Percentiles rank a stretch among this genome's conserved stretches.
Evolutionary conservation across 306 rosid species (phyloP).

Genomic region (Ormosia emarginata): DNA sequence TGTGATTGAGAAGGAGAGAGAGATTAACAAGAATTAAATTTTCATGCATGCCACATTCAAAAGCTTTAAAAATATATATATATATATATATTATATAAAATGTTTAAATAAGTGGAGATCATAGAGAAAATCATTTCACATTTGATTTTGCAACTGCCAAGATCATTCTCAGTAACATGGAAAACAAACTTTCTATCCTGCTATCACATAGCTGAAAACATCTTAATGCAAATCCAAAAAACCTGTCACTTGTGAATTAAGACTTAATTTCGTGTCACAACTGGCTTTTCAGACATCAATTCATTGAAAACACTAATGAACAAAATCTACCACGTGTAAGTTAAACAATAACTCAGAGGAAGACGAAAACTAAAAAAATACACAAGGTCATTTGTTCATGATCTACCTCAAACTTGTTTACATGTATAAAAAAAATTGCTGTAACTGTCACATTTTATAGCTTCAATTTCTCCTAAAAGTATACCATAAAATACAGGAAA

Average conservation of each 20-base stretch:
- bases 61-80: no score
- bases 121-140: neutral
- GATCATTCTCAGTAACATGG: neutral
- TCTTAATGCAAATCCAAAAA: neutral
- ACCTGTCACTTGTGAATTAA: conserved; percentile 4
- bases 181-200: neutral
- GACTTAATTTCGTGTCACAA: neutral
- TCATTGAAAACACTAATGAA: neutral
- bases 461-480: neutral
- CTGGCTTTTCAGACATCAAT: conserved; percentile 2
- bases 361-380: neutral
- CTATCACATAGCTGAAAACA: neutral
- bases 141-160: conserved; percentile 5
- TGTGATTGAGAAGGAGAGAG: neutral
- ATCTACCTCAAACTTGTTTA: neutral
- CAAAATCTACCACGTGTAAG: neutral
- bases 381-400: neutral
- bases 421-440: neutral
- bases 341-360: neutral
- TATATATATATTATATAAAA: neutral
- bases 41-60: neutral
- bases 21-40: neutral
- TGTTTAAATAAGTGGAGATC: neutral
- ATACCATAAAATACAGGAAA: neutral
- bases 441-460: neutral